Conservation (phyloP, 768 basidiomycete species). For the Pleurotus platypus region DNA sequence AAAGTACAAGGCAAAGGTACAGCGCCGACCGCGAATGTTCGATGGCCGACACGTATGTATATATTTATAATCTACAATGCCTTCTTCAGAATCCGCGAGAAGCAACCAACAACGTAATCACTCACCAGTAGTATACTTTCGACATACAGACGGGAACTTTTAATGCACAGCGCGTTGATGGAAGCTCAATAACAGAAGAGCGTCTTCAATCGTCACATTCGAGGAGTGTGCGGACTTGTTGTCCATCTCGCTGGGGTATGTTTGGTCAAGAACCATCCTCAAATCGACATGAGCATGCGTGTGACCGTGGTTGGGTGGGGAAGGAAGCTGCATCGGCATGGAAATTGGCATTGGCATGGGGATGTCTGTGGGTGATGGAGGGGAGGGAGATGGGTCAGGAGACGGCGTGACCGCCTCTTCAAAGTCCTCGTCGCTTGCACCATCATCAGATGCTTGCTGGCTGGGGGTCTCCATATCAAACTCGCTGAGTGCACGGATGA, state of each 20-base stretch:
- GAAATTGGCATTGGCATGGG: conserved; percentile 1
- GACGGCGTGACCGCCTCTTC: conserved; percentile 75
- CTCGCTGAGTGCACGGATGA: conserved; percentile 1
- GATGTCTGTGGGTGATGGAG: conserved; percentile 8
- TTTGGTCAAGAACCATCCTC: conserved; percentile 33
- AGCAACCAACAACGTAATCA: not conserved
- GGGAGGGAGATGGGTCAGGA: conserved; percentile 38
- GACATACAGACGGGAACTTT: conserved; percentile 13
- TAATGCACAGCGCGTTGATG: conserved; percentile 62
- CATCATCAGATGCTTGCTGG: conserved; percentile 42
- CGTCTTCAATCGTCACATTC: conserved; percentile 71
- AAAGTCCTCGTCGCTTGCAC: conserved; percentile 67
- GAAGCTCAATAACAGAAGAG: conserved; percentile 70
- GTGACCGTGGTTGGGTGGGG: conserved; percentile 5
- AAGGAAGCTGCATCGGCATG: conserved; percentile 1
- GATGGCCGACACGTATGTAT: not conserved
- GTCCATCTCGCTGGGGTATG: conserved; percentile 44
- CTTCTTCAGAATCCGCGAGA: not conserved
- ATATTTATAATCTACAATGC: not conserved
- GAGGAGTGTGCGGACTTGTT: conserved; percentile 41
- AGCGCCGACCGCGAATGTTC: no score
- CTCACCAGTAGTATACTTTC: conserved; percentile 2
- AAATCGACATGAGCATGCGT: conserved; percentile 7
- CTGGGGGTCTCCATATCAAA: conserved; percentile 22
- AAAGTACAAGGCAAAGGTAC: no score